Evolutionary conservation across 192 early-diverging fungal species (phyloP), one percentile per base, ranked within the genome.

Genomic region (Umbelopsis sp.): DNA sequence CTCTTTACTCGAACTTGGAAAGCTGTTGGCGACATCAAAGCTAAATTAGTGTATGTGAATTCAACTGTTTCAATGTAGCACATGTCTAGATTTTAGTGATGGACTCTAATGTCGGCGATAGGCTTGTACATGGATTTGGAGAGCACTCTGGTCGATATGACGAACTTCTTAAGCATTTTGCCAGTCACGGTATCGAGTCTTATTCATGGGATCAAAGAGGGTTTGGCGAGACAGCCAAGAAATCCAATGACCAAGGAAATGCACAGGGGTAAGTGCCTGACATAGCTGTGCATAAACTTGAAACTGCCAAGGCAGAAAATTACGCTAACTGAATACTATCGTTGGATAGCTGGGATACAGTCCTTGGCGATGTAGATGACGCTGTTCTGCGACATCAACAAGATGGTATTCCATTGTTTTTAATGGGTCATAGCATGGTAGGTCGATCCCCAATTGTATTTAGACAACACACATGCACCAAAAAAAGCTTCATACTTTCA

Each of bases 181-280:
- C 83, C 45, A 76, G 66, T 49, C 68, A 71, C 26, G 88, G 86
- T 2, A 86, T 93, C 69, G 75, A 86, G 65, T 80, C 85, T 73
- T 79, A 79, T 32, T 83, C 71, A 14, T 87, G 78, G 66, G 91
- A 92, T 74, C 88, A 91, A 74, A 82, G 91, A 56, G 91, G 91
- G 47, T 89, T 83, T 70, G 91, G 91, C 20, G 66, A 86, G 71
- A 92, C 91, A 12, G 87, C 74, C 70, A 77, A 76, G 45, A 84
- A 84, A 59, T 75, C 77, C 25, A 78, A 81, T 29, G 70, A 73
- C 17, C 77, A 78, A 45, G 87, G 88, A 22, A 66, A 76, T 25
- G 80, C 83, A 49, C 78, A 80, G 52, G 83, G 87, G 66, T 86
- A 82, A 62, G 73, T 34, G 52, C 10, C 26, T 25, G 22, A n/a